Conservation (phyloP, 306 rosid genomes). For the Gleditsia sinensis region DNA sequence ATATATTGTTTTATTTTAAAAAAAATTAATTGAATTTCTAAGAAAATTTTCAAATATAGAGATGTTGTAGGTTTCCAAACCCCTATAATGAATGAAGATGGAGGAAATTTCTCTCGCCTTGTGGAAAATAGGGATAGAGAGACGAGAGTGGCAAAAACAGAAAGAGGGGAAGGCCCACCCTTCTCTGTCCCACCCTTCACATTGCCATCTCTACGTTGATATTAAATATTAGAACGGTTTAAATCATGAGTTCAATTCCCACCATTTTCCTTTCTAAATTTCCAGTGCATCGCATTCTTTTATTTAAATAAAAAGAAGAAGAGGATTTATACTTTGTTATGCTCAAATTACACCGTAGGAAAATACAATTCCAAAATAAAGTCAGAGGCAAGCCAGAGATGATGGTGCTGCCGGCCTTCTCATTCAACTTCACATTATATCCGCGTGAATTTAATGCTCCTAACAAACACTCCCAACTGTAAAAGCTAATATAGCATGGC, state of each 20-base stretch:
- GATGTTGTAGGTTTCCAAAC: no score
- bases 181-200: no score
- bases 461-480: constrained; percentile 60
- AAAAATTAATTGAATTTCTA: no score
- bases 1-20: no score
- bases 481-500: constrained; percentile 3
- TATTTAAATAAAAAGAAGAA: background rate
- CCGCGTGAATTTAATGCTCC: constrained; percentile 88
- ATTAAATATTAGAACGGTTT: no score
- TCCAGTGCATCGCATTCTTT: background rate
- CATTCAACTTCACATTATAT: constrained; percentile 52
- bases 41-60: no score
- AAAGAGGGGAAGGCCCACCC: no score
- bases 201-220: no score
- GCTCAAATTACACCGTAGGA: background rate
- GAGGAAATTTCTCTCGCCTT: no score
- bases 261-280: background rate
- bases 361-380: constrained; percentile 15
- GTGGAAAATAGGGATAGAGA: no score
- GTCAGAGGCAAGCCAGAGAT: background rate
- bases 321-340: background rate
- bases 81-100: no score
- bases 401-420: constrained; percentile 23
- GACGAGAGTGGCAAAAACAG: no score
- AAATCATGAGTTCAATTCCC: background rate